Percentiles rank a stretch among this genome's conserved stretches.
These are phyloP conservation scores for Podospora fimiseda DNA, from an alignment of 495 filamentous ascomycete species.

Conservation along the genomic window DNA sequence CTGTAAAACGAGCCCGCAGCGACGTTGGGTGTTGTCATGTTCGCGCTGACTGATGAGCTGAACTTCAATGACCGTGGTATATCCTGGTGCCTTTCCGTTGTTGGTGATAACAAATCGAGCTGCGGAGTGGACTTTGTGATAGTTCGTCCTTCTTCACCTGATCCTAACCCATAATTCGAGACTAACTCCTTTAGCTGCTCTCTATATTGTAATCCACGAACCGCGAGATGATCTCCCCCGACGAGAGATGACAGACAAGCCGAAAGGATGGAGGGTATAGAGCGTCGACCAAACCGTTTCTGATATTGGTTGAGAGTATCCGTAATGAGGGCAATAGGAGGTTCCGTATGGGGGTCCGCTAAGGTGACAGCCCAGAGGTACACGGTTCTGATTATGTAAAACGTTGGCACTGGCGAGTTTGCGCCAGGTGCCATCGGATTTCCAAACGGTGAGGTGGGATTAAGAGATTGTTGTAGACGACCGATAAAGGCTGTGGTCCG, in stretches of 20 bases:
- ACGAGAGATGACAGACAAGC: constrained; percentile 12
- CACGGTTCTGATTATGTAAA: constrained; percentile 17
- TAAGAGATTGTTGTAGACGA: constrained; percentile 13
- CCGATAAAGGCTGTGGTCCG: background rate
- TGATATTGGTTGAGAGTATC: constrained; percentile 21
- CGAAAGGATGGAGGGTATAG: constrained; percentile 17
- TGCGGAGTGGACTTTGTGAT: background rate
- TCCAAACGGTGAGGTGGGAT: constrained; percentile 13
- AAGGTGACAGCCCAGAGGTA: constrained; percentile 18
- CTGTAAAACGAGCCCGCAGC: background rate
- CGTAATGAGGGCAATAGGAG: constrained; percentile 1
- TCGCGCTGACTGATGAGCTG: too few species aligned
- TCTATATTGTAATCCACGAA: background rate
- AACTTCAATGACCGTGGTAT: too few species aligned
- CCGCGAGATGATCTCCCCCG: constrained; percentile 1
- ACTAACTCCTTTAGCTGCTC: constrained; percentile 1
- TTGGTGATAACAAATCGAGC: background rate
- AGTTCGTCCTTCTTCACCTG: background rate
- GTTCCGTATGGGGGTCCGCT: constrained; percentile 6
- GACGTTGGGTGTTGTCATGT: too few species aligned
- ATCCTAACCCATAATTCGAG: background rate
- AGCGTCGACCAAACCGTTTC: constrained; percentile 12
- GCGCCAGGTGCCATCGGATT: constrained; percentile 9
- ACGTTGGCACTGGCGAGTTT: constrained; percentile 17
- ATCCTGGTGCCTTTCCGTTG: background rate